Base-by-base conservation (phyloP, 257 asterid genomes). In the Penstemon eatonii region DNA sequence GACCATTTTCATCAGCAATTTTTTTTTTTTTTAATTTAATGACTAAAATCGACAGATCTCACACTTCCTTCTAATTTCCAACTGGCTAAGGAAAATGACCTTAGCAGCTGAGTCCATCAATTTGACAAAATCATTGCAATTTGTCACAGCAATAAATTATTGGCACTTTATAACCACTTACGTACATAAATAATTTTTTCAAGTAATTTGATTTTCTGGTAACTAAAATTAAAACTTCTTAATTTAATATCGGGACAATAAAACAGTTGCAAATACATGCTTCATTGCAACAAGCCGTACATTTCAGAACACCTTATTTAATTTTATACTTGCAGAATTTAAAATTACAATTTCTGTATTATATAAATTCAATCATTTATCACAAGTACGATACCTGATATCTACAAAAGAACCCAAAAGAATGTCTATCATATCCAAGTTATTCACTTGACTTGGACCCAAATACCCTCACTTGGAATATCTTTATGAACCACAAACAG, bases 381-480 rank as follows among this genome's bases (percentile, higher is more conserved):
- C 60, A 52, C 33, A 25, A 25, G 33, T 25, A 25, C 33, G 2
- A 25, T 25, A 25, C 38, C 40, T 74, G 68, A 66, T 37, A 67
- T 66, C 65, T 60, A 73, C 66, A 58, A 58, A 57, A 68, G 43
- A 50, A 37, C 49, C 36, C 4, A 4, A 69, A 54, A 3, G 4
- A 10, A 8, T 52, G 13, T 47, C n/a, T 42, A 10, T 15, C 18
- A 15, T 15, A 15, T 8, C 57, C 56, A 13, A 62, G 18, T 40
- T 51, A 3, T 13, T 65, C 41, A 75, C 11, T 19, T 33, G 38
- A 85, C 70, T 25, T 68, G 79, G 52, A 79, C 79, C 89, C 92
- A 86, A 25, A 81, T 74, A 13, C 82, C 87, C 36, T 71, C 75
- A 44, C 92, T 81, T 0, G 92, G 89, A 51, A 86, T 70, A 0